Evolutionary conservation across 2,329 filamentous ascomycete genomes (phyloP), one percentile per base, ranked within the genome.

Genomic region (Fusarium newnesense): DNA sequence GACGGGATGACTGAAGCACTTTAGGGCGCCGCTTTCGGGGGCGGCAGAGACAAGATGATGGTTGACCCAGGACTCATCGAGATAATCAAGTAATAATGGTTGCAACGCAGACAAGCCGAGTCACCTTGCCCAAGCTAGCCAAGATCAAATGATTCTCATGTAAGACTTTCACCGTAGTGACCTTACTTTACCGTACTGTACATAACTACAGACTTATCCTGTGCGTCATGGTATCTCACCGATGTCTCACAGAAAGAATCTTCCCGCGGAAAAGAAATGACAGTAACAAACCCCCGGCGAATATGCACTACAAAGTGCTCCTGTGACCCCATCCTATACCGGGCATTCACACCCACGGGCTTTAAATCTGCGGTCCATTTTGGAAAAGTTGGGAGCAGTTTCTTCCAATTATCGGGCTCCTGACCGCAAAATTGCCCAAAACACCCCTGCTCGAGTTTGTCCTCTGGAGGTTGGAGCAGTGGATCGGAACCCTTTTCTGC

Each of bases 11-110:
- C 42, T 56, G 30, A 50, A 42, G 30, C 26, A 26, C 40, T 50
- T 16, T 32, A 21, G 34, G 11, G 60, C n/a, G 66, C 67, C 71
- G 67, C 70, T 73, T 67, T 74, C 71, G 70, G 71, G 49, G 57
- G 12, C 28, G 39, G 54, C 54, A 58, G n/a, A 58, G 32, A 28
- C 30, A 58, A 43, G 26, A 60, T 60, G 53, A 46, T 47, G 47
- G 39, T 32, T 58, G 60, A 43, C 52, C 43, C 44, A 37, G 36
- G 53, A 58, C 34, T 32, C 39, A 60, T 54, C 60, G 40, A 66
- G 49, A 58, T 57, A 43, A n/a, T 37, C 54, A 49, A 58, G 54
- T 49, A 34, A 52, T 40, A 36, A 68, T 67, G 58, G 60, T 56
- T 69, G 56, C 69, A 63, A 64, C 68, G 54, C n/a, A 49, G 43